phyloP scores from a whole-genome alignment of 345 rosid species.

The Lepidium didymum region DNA sequence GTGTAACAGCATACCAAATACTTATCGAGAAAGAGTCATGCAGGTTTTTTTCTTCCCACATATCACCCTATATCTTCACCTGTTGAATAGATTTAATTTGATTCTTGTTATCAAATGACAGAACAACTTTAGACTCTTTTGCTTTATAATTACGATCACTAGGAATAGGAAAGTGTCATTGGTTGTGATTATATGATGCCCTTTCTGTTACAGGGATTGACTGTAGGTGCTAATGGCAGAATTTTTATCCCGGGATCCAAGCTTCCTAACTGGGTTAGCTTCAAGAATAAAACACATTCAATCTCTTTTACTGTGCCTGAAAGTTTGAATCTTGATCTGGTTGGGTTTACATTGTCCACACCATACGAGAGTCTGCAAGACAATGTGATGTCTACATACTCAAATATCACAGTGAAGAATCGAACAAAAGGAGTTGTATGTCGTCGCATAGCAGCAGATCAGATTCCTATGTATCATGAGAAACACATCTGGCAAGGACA shows the following conservation, averaged over 20 bases:
- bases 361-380: background rate
- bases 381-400: background rate
- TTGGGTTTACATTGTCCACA: slow-evolving; percentile 6
- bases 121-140: background rate
- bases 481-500: slow-evolving; percentile 16
- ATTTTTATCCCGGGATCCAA: slow-evolving; percentile 11
- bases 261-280: slow-evolving; percentile 13
- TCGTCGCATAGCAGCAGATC: slow-evolving; percentile 1
- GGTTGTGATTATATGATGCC: background rate
- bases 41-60: background rate
- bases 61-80: background rate
- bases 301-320: slow-evolving; percentile 16
- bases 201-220: background rate
- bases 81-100: background rate
- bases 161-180: background rate
- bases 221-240: background rate
- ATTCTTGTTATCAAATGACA: background rate
- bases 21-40: background rate
- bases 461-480: background rate
- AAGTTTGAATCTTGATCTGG: background rate
- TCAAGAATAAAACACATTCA: background rate
- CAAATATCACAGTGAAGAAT: slow-evolving; percentile 10
- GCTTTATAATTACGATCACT: background rate
- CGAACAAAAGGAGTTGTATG: background rate
- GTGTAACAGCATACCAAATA: background rate